Conservation (phyloP, 1,284 basidiomycete genomes). For the Leccinum subrobustum region DNA sequence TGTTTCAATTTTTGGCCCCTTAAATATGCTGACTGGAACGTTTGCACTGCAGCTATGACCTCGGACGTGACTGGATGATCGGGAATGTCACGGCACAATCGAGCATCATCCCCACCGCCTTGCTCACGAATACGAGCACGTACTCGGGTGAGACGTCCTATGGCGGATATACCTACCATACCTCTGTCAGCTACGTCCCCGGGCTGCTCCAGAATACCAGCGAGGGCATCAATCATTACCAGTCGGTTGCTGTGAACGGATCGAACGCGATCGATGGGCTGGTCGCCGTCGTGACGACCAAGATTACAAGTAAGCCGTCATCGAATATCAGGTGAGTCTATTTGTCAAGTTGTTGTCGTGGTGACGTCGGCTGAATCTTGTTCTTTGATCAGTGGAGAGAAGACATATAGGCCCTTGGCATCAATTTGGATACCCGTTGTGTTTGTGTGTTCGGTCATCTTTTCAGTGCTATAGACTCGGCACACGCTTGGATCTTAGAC, state of each 20-base stretch:
- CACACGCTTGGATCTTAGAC: neutral
- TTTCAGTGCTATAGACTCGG: conserved; percentile 12
- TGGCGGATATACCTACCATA: conserved; percentile 70
- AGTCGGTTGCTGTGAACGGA: conserved; percentile 58
- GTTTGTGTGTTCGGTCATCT: conserved; percentile 13
- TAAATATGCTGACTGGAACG: neutral
- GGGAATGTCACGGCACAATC: conserved; percentile 70
- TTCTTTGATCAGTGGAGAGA: conserved; percentile 17
- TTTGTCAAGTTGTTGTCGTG: neutral
- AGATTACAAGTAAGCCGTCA: conserved; percentile 50
- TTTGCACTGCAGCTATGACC: conserved; percentile 46
- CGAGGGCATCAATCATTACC: conserved; percentile 76
- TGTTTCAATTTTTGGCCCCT: neutral
- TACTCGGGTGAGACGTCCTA: conserved; percentile 57
- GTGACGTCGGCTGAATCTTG: conserved; percentile 4
- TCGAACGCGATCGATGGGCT: conserved; percentile 79
- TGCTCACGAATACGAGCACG: conserved; percentile 52
- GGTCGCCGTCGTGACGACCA: conserved; percentile 80
- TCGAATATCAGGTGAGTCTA: conserved; percentile 20
- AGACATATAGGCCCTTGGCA: conserved; percentile 8
- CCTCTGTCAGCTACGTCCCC: conserved; percentile 62
- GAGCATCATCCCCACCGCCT: conserved; percentile 48
- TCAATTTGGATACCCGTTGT: conserved; percentile 17
- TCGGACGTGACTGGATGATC: conserved; percentile 76
- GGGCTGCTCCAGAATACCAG: conserved; percentile 71